Conservation (phyloP, 352 stramenopile species). For the Phytophthora nicotianae region DNA sequence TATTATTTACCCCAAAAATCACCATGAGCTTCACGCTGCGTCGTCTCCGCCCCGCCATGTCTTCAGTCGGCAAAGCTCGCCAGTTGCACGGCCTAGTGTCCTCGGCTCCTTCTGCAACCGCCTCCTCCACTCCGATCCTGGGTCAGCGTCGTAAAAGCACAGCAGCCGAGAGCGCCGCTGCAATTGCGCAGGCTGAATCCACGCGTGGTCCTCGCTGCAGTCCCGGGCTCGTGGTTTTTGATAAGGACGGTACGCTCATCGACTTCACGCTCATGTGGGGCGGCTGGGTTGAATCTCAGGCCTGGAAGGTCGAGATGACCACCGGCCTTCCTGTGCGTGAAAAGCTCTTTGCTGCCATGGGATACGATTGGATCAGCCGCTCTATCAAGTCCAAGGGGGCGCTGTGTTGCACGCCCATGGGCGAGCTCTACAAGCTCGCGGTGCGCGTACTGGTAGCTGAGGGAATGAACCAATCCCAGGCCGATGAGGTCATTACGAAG, state of each 20-base stretch:
- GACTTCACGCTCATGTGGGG: constrained; percentile 92
- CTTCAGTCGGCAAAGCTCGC: constrained; percentile 4
- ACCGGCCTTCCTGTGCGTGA: constrained; percentile 74
- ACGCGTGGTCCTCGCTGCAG: constrained; percentile 45
- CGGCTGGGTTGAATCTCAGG: constrained; percentile 85
- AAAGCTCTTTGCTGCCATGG: constrained; percentile 88
- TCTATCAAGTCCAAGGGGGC: constrained; percentile 84
- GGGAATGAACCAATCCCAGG: constrained; percentile 66
- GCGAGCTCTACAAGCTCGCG: constrained; percentile 83
- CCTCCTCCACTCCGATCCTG: constrained; percentile 4
- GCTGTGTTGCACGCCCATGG: constrained; percentile 87
- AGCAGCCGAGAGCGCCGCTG: constrained; percentile 29
- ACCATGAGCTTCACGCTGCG: constrained; percentile 27
- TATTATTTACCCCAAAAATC: background rate
- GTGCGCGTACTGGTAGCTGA: constrained; percentile 75
- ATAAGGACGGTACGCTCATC: constrained; percentile 91
- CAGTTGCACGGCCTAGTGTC: constrained; percentile 14
- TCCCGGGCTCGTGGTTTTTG: constrained; percentile 84
- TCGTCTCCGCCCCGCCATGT: constrained; percentile 11
- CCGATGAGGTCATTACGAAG: constrained; percentile 69
- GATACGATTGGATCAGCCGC: constrained; percentile 85
- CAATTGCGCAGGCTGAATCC: constrained; percentile 31
- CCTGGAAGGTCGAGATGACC: constrained; percentile 88
- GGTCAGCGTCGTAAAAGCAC: constrained; percentile 32
- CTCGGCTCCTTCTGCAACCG: constrained; percentile 4